Evolutionary conservation across 805 yeast genomes (phyloP), one percentile per base, ranked within the genome.

Genomic region (Pichia heedii): DNA sequence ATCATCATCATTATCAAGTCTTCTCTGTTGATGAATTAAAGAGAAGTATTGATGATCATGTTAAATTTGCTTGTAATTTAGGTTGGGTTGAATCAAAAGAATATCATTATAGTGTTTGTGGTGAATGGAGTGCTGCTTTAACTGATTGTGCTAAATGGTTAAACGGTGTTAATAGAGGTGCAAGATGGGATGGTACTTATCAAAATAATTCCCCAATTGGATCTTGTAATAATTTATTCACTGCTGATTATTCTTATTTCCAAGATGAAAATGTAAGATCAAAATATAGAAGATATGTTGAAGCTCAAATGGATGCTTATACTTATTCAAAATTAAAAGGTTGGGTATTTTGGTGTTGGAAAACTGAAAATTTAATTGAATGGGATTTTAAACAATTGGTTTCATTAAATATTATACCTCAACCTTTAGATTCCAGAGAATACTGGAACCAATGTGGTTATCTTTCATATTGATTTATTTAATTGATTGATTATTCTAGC

Each of bases 341-440:
- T 27, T 89, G 96, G 96, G 75, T 86, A 45, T 82, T 84, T 70
- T 89, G 97, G 97, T 77, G 82, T 61, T 88, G 86, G 82, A 89
- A 88, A 71, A 84, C 95, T 22, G 96, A 89, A 65, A 65, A 64
- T 52, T 69, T 85, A 19, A 60, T 81, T 43, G 96, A 89, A 61
- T 89, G 97, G 97, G 95, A 85, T 64, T 73, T 84, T 67, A 69
- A 71, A 54, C 67, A 68, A 50, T 73, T 89, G 53, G 62, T 74
- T 19, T 68, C 62, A 18, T 61, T 73, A 43, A 80, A 77, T 22
- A 58, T 86, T 33, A 81, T 89, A 73, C 96, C 97, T 38, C 82
- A 76, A 61, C 96, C 97, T 22, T 66, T 87, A 35, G 34, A 41
- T 38, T 52, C 47, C 27, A 61, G 66, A 53, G 43, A 43, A 46